These are phyloP conservation scores for Saussurea involucrata DNA, from an alignment of 129 eudicot species.

Conservation along the genomic window DNA sequence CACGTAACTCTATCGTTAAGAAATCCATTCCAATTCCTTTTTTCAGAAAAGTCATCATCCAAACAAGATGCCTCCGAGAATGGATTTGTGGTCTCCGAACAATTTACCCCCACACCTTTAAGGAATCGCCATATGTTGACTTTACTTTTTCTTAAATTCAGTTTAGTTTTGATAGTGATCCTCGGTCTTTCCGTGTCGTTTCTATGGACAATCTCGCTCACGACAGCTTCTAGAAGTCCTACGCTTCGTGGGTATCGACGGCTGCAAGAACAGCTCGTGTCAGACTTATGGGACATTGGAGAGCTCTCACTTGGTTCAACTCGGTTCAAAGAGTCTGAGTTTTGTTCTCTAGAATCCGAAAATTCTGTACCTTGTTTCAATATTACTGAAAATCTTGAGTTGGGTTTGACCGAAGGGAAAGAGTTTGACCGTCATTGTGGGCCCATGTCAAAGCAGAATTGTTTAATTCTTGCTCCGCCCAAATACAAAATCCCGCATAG, in stretches of 20 bases:
- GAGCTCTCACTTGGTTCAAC: conserved; percentile 69
- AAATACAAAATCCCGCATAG: conserved; percentile 84
- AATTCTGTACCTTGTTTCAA: conserved; percentile 86
- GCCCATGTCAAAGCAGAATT: conserved; percentile 47
- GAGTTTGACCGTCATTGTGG: conserved; percentile 84
- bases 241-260: conserved; percentile 77
- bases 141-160: conserved; percentile 55
- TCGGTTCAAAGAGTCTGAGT: conserved; percentile 58
- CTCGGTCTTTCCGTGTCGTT: conserved; percentile 82
- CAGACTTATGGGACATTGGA: conserved; percentile 78
- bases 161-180: conserved; percentile 63
- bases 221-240: conserved; percentile 58
- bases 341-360: conserved; percentile 69
- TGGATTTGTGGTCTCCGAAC: conserved; percentile 58
- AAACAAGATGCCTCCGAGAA: conserved; percentile 53
- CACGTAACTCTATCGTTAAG: conserved; percentile 39
- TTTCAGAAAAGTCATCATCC: conserved; percentile 43
- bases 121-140: conserved; percentile 63
- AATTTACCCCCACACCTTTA: conserved; percentile 36
- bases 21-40: conserved; percentile 56
- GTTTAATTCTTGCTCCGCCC: conserved; percentile 74
- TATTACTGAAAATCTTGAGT: conserved; percentile 58
- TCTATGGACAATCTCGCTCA: conserved; percentile 81
- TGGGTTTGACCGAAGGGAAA: conserved; percentile 66
- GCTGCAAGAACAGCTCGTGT: conserved; percentile 89